Percentiles rank a stretch among this genome's conserved stretches.
Conservation (phyloP, 2,329 filamentous ascomycete species). For the Aspergillus sp. region DNA sequence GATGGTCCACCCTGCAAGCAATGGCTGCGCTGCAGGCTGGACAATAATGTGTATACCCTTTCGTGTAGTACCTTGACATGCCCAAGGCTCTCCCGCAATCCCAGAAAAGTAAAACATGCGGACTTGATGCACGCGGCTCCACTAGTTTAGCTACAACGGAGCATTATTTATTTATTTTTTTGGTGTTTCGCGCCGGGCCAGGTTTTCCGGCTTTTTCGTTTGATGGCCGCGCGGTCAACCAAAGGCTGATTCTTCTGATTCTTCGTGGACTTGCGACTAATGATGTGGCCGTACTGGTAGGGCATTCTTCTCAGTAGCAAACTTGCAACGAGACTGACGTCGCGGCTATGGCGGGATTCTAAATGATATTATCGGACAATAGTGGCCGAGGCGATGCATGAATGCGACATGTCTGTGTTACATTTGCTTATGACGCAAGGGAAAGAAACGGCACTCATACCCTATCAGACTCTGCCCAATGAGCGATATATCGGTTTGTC, state of each 20-base stretch:
- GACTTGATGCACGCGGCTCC: neutral
- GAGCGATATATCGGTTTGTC: neutral
- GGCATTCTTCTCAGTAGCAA: neutral
- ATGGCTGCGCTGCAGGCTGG: neutral
- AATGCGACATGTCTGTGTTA: conserved; percentile 3
- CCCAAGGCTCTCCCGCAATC: conserved; percentile 19
- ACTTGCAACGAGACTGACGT: conserved; percentile 9
- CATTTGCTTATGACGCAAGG: conserved; percentile 16
- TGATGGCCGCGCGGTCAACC: neutral
- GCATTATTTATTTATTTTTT: neutral
- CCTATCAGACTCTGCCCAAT: neutral
- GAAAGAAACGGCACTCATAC: neutral
- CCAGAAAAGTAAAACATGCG: conserved; percentile 6
- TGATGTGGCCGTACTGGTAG: neutral
- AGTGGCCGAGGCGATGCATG: neutral
- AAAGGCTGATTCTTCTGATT: neutral
- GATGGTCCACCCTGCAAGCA: neutral
- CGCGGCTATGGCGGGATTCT: conserved; percentile 21
- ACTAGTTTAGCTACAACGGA: neutral
- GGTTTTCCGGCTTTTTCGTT: neutral
- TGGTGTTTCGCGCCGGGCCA: neutral
- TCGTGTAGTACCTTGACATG: neutral
- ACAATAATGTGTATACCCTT: neutral
- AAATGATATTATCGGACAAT: neutral
- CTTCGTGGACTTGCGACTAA: neutral